Conservation (phyloP, 2,329 filamentous ascomycete species). For the Volutella citrinella region DNA sequence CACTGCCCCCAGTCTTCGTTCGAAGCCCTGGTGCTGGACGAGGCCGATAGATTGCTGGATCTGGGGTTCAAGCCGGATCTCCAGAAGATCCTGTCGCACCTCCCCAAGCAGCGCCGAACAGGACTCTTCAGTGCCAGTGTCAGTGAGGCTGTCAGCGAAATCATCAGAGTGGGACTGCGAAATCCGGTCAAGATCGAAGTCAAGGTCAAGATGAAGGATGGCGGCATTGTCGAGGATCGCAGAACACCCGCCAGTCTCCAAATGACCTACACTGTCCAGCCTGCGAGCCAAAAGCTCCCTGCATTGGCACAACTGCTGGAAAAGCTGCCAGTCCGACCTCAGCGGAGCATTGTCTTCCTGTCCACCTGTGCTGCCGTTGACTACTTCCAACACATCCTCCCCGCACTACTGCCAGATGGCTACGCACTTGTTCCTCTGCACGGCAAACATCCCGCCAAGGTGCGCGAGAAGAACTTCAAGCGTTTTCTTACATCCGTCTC, state of each 20-base stretch:
- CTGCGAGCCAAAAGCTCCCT: slow-evolving; percentile 77
- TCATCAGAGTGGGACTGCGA: slow-evolving; percentile 85
- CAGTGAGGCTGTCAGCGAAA: slow-evolving; percentile 90
- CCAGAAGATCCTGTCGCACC: slow-evolving; percentile 74
- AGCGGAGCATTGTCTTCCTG: slow-evolving; percentile 86
- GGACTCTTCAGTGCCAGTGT: slow-evolving; percentile 94
- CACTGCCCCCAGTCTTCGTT: slow-evolving; percentile 87
- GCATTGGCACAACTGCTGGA: slow-evolving; percentile 68
- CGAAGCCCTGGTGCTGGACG: slow-evolving; percentile 88
- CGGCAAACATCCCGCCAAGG: slow-evolving; percentile 85
- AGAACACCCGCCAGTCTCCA: slow-evolving; percentile 89
- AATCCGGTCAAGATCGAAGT: slow-evolving; percentile 96
- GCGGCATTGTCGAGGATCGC: slow-evolving; percentile 70
- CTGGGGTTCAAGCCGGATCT: slow-evolving; percentile 91
- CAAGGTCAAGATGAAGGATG: slow-evolving; percentile 74
- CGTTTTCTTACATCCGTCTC: slow-evolving; percentile 72
- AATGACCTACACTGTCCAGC: slow-evolving; percentile 78
- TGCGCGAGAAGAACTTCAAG: slow-evolving; percentile 83
- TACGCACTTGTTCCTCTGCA: slow-evolving; percentile 79
- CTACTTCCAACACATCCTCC: slow-evolving; percentile 83
- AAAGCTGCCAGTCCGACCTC: slow-evolving; percentile 67
- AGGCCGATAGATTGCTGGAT: slow-evolving; percentile 89
- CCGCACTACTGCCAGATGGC: slow-evolving; percentile 63
- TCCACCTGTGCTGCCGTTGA: slow-evolving; percentile 94
- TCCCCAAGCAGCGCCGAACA: slow-evolving; percentile 91